Percentiles rank a stretch among this genome's conserved stretches.
Conservation (phyloP, 805 yeast species). For the Candida chilensis region DNA sequence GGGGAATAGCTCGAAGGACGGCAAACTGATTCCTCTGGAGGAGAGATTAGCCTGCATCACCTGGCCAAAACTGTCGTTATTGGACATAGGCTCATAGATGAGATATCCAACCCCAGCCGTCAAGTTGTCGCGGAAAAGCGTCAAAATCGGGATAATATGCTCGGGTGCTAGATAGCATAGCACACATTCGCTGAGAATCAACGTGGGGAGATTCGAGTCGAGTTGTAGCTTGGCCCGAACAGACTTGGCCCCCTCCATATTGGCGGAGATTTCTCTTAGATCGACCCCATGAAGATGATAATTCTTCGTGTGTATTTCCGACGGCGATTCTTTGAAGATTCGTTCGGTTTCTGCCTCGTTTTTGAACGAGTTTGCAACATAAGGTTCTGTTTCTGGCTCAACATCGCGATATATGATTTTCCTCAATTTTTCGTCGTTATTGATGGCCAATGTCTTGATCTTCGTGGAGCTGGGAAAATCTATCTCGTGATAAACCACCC, state of each 20-base stretch:
- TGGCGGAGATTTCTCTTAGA: slow-evolving; percentile 37
- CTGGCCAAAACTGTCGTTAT: slow-evolving; percentile 52
- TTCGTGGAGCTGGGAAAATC: slow-evolving; percentile 51
- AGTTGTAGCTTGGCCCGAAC: slow-evolving; percentile 10
- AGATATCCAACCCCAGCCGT: slow-evolving; percentile 27
- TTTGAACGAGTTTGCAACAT: not conserved
- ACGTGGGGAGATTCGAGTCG: slow-evolving; percentile 37
- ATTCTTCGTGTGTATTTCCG: slow-evolving; percentile 21
- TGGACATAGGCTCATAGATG: slow-evolving; percentile 66
- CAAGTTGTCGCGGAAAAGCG: slow-evolving; percentile 25
- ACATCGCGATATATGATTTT: slow-evolving; percentile 11
- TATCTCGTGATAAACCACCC: slow-evolving; percentile 43
- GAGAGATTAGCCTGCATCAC: slow-evolving; percentile 60
- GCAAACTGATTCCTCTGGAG: slow-evolving; percentile 52
- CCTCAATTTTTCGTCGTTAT: slow-evolving; percentile 15
- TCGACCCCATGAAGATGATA: slow-evolving; percentile 53
- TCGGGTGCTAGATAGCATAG: slow-evolving; percentile 56
- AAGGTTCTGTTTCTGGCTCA: slow-evolving; percentile 3
- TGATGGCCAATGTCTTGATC: slow-evolving; percentile 42
- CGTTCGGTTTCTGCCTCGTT: slow-evolving; percentile 8
- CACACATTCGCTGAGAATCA: slow-evolving; percentile 68
- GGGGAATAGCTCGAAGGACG: slow-evolving; percentile 44
- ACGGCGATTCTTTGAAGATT: slow-evolving; percentile 12
- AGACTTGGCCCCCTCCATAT: slow-evolving; percentile 7
- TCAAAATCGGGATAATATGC: slow-evolving; percentile 33